phyloP scores from a whole-genome alignment of 345 rosid species.

The Boechera divaricarpa region DNA sequence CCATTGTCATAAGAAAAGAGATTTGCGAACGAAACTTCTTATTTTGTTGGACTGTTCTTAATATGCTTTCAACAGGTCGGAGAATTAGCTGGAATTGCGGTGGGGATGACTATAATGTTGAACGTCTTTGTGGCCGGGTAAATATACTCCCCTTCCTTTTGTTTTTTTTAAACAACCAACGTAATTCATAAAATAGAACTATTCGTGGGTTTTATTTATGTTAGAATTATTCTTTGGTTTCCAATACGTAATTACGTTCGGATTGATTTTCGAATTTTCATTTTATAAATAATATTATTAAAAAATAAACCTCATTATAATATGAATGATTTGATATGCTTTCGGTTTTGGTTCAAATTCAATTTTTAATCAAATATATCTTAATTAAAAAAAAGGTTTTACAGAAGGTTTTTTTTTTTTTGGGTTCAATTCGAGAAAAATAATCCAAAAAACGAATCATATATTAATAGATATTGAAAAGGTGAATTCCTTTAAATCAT shows the following conservation, averaged over 20 bases:
- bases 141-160: neutral
- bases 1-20: neutral
- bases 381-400: too few species aligned
- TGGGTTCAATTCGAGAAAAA: too few species aligned
- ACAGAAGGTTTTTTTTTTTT: too few species aligned
- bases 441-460: too few species aligned
- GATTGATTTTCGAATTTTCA: neutral
- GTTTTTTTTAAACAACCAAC: neutral
- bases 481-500: too few species aligned
- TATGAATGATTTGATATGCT: neutral
- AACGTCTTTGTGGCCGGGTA: slow-evolving; percentile 72
- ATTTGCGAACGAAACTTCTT: neutral
- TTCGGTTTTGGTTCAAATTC: neutral
- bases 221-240: too few species aligned
- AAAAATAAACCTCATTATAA: too few species aligned
- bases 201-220: neutral
- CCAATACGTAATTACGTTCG: too few species aligned
- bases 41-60: neutral
- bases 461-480: too few species aligned
- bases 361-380: neutral
- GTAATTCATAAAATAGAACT: neutral
- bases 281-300: too few species aligned
- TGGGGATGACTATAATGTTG: slow-evolving; percentile 68
- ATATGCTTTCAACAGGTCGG: slow-evolving; percentile 38
- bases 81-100: slow-evolving; percentile 60